phyloP scores from a whole-genome alignment of 306 rosid genomes.

The cucumber (Cucumis sativus) region DNA sequence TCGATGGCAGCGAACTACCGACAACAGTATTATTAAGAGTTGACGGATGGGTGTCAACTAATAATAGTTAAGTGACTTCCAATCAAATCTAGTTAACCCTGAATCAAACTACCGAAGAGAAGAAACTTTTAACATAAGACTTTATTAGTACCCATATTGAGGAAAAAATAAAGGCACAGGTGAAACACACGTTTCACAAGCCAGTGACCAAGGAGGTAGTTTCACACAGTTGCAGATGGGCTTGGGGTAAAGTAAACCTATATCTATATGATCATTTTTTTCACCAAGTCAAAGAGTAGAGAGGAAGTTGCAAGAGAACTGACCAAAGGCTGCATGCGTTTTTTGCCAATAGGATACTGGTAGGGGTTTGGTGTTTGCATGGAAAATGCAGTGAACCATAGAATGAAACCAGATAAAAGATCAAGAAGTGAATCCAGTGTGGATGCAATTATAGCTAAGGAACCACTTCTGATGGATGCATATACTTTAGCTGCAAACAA shows the following conservation, averaged over 20 bases:
- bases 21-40: neutral
- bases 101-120: neutral
- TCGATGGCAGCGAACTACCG: neutral
- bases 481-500: constrained; percentile 85
- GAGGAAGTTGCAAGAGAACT: constrained; percentile 10
- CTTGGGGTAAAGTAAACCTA: neutral
- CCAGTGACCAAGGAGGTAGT: neutral
- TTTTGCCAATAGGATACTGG: constrained; percentile 96
- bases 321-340: constrained; percentile 94
- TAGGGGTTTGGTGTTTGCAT: constrained; percentile 97
- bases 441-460: constrained; percentile 95
- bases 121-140: neutral
- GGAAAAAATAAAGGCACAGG: neutral
- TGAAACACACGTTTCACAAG: neutral
- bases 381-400: constrained; percentile 99
- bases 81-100: neutral
- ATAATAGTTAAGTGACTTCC: neutral
- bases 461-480: constrained; percentile 85
- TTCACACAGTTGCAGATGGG: neutral
- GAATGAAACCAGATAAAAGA: constrained; percentile 90
- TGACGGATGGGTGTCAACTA: neutral
- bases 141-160: neutral
- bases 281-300: neutral
- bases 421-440: constrained; percentile 95
- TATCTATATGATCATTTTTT: neutral